These are phyloP conservation scores for Powellomyces hirtus DNA, from an alignment of 192 early-diverging fungal genomes.

Conservation along the genomic window DNA sequence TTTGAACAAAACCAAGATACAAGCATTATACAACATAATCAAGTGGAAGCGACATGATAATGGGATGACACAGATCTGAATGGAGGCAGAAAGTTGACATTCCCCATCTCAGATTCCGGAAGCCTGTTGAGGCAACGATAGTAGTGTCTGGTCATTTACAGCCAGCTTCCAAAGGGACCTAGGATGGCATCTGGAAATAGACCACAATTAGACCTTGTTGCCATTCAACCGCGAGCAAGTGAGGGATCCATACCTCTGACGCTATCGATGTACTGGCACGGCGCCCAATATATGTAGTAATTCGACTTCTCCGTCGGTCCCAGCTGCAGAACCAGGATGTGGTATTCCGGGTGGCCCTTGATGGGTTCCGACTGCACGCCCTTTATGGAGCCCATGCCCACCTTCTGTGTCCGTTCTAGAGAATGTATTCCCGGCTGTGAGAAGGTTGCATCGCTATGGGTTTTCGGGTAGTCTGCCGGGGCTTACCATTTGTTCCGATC, in stretches of 20 bases:
- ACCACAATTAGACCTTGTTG: background rate
- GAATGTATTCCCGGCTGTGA: background rate
- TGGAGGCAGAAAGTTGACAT: no score
- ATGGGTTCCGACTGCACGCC: conserved; percentile 18
- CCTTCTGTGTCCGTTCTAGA: conserved; percentile 23
- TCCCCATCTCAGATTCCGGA: no score
- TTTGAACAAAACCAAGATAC: no score
- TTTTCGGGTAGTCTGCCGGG: background rate
- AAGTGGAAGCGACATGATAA: no score
- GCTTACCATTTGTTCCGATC: conserved; percentile 28
- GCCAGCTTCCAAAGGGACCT: conserved; percentile 15
- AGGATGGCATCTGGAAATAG: conserved; percentile 7
- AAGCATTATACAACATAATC: no score
- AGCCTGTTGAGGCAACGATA: no score
- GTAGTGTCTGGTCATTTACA: background rate
- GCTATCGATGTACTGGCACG: conserved; percentile 27
- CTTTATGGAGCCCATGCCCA: conserved; percentile 4
- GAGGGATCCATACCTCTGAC: conserved; percentile 20
- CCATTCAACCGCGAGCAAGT: background rate
- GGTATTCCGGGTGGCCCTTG: conserved; percentile 25
- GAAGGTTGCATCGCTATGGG: background rate
- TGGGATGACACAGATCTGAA: no score
- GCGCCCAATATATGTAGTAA: conserved; percentile 28
- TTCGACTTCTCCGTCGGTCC: conserved; percentile 32
- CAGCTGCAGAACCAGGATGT: conserved; percentile 24